phyloP scores from a whole-genome alignment of 2,329 filamentous ascomycete genomes.

The Parafenestella ontariensis region DNA sequence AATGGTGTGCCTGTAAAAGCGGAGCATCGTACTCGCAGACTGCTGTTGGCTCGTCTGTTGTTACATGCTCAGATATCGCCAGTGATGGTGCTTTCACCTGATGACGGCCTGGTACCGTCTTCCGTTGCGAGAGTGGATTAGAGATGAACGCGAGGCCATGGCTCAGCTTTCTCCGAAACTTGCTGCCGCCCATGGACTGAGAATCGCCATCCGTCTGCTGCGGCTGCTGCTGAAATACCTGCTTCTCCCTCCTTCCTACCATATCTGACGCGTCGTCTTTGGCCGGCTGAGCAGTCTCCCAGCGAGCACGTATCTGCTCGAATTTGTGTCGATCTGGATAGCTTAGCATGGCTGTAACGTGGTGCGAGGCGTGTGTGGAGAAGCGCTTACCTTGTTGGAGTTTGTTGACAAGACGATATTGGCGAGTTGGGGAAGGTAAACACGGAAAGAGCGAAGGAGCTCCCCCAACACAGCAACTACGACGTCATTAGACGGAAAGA shows the following conservation, averaged over 20 bases:
- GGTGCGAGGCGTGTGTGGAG: slow-evolving; percentile 8
- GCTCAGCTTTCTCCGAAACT: slow-evolving; percentile 44
- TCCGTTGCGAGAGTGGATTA: slow-evolving; percentile 40
- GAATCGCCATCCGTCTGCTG: slow-evolving; percentile 13
- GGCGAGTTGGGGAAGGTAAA: slow-evolving; percentile 14
- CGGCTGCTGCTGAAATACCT: slow-evolving; percentile 15
- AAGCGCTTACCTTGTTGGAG: slow-evolving; percentile 22
- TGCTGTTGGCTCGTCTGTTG: slow-evolving; percentile 9
- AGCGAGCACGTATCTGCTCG: slow-evolving; percentile 41
- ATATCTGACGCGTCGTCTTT: slow-evolving; percentile 24
- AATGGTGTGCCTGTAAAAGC: slow-evolving; percentile 13
- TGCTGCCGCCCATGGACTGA: slow-evolving; percentile 23
- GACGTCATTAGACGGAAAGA: slow-evolving; percentile 13
- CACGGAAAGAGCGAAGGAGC: slow-evolving; percentile 24
- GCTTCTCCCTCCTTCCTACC: slow-evolving; percentile 37
- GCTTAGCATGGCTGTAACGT: slow-evolving; percentile 42
- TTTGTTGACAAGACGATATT: slow-evolving; percentile 12
- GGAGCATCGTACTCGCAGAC: slow-evolving; percentile 8
- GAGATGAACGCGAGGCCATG: slow-evolving; percentile 43
- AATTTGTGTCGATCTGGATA: slow-evolving; percentile 43
- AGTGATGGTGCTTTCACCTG: slow-evolving; percentile 13
- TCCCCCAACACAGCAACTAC: slow-evolving; percentile 8
- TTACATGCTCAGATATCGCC: slow-evolving; percentile 13
- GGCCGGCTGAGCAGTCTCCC: slow-evolving; percentile 35
- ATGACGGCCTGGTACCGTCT: slow-evolving; percentile 24